Base-by-base conservation (phyloP, 805 yeast genomes). In the Millerozyma acaciae region DNA sequence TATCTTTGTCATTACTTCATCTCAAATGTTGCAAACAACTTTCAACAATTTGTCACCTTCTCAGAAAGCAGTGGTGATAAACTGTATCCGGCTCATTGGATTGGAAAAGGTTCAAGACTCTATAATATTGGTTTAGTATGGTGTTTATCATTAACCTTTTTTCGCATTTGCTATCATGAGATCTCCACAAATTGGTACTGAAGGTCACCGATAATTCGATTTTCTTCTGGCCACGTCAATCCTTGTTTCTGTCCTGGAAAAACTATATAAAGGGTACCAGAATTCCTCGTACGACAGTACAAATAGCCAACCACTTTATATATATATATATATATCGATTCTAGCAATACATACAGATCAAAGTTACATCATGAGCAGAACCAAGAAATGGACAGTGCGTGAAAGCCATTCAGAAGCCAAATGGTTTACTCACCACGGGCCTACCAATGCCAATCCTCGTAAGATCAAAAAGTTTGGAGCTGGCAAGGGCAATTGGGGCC, bases 401-500 rank as follows among this genome's bases (percentile, higher is more conserved):
- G 87, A 81, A 60, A 55, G 68, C 24, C 70, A 69, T 41, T 33
- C 37, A 9, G 73, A 73, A 38, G 75, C 87, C 34, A 79, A 75
- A 53, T 86, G 75, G 75, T 88, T 87, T 57, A 81, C 89, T 36
- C 89, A 82, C 54, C 74, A 75, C 48, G 95, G 95, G 13, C 72
- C 73, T 50, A 57, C 58, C 40, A 79, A 82, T 47, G 71, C 76
- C 34, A 77, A 80, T 42, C 95, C 96, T 35, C 78, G 77, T 51
- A 75, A 77, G 49, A 75, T 83, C 36, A 86, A 86, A 74, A 86
- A 84, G 55, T 72, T 73, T 38, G 97, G 97, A 31, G 82, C 81
- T 21, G 97, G 97, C 29, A 79, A 77, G 48, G 81, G 80, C 44
- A 87, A 87, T 51, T 86, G 96, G 95, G 97, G 97, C 27, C 64